phyloP scores from a whole-genome alignment of 2,329 filamentous ascomycete genomes.

The Aureobasidium lini region DNA sequence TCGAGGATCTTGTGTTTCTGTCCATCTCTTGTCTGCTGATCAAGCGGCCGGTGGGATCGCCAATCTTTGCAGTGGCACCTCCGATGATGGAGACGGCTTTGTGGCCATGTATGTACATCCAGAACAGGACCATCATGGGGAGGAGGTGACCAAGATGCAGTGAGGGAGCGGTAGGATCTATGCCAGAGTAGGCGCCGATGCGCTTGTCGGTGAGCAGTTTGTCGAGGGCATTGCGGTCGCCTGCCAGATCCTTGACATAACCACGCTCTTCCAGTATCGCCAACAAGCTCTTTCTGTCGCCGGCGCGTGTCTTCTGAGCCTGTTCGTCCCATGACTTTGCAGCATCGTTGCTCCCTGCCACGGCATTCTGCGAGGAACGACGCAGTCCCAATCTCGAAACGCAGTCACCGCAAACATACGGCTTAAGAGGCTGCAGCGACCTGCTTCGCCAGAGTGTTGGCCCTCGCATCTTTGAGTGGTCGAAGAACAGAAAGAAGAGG shows the following conservation, averaged over 20 bases:
- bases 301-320: background rate
- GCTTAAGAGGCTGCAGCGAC: background rate
- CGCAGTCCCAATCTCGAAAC: background rate
- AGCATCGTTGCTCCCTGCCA: background rate
- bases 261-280: constrained; percentile 60
- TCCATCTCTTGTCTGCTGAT: constrained; percentile 51
- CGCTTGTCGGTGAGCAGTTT: constrained; percentile 57
- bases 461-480: background rate
- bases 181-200: constrained; percentile 69
- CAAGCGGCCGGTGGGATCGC: constrained; percentile 67
- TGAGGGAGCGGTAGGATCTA: constrained; percentile 74
- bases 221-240: constrained; percentile 48
- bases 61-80: constrained; percentile 68
- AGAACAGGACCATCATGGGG: constrained; percentile 76
- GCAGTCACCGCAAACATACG: background rate
- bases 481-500: background rate
- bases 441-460: background rate
- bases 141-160: constrained; percentile 75
- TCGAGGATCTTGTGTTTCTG: constrained; percentile 50
- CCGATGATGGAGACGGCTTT: constrained; percentile 61
- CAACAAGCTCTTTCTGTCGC: constrained; percentile 1
- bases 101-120: constrained; percentile 73
- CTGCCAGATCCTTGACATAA: constrained; percentile 65
- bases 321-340: background rate
- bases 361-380: background rate